Base-by-base conservation (phyloP, 257 asterid species). In the Gentiana straminea region DNA sequence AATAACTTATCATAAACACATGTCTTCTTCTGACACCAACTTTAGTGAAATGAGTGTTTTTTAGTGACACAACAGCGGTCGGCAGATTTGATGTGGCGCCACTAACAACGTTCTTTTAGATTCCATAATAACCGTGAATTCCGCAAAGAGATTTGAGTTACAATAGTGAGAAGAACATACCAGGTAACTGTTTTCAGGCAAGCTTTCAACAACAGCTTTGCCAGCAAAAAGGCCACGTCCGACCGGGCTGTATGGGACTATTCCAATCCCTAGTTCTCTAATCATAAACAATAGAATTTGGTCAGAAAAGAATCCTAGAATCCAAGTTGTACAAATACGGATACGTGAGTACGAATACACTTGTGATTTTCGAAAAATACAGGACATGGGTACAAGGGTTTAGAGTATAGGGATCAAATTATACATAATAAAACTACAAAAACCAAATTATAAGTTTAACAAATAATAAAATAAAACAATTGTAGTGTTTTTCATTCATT, bases 221-320 rank as follows among this genome's bases (percentile, higher is more conserved):
- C 82, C 79, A 33, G 55, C 79, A 38, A 70, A 77, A 61, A 77
- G 61, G 38, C 82, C 82, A 11, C 76, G 72, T 32, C 74, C 82
- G 35, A 76, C 52, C 15, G 84, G 84, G 46, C 81, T 61, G 64
- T 72, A 79, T 49, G 84, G 64, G 13, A 79, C 81, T 63, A 79
- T 69, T 51, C 84, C 84, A 24, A 79, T 79, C 37, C 81, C 84
- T 52, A 79, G 81, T 58, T 75, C 77, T 70, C 81, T 79, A 66
- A 51, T 41, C 4, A 15, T 8, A 11, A 49, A 7, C 10, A 55
- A 34, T 2, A 3, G 15, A 24, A 35, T 6, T 8, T 49, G 11
- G 5, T 5, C 33, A 34, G 45, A 5, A 41, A 32, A 4, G 9
- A 12, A 45, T 41, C 32, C 12, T 41, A 47, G 24, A 24, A 24